phyloP scores from a whole-genome alignment of 768 basidiomycete genomes.

The Dentipellis fragilis region DNA sequence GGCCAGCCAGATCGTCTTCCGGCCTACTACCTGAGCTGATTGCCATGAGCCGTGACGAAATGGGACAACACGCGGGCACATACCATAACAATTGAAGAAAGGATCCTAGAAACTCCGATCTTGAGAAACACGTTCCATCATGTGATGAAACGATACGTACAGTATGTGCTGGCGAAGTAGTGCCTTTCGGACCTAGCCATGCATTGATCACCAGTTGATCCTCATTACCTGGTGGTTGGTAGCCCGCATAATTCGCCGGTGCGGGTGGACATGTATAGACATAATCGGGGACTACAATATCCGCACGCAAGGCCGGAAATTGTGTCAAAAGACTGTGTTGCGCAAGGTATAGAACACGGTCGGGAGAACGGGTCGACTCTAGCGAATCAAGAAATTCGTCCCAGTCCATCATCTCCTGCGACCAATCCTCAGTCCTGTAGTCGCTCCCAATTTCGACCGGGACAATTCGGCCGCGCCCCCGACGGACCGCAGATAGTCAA shows the following conservation, averaged over 20 bases:
- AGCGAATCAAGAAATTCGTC: constrained; percentile 57
- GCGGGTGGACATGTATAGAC: constrained; percentile 55
- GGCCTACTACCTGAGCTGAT: constrained; percentile 79
- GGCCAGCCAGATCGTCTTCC: constrained; percentile 88
- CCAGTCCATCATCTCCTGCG: constrained; percentile 70
- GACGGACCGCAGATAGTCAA: constrained; percentile 54
- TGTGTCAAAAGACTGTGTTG: constrained; percentile 83
- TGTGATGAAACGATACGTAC: constrained; percentile 32
- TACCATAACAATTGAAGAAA: constrained; percentile 87
- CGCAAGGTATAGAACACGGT: constrained; percentile 62
- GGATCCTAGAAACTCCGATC: constrained; percentile 56
- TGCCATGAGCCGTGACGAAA: neutral
- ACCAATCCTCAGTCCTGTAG: constrained; percentile 77
- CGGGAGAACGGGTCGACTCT: constrained; percentile 7
- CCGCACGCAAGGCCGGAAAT: constrained; percentile 66
- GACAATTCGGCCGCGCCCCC: constrained; percentile 79
- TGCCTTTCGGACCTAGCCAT: constrained; percentile 76
- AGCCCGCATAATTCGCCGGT: constrained; percentile 35
- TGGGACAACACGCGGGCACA: constrained; percentile 7
- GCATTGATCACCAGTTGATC: constrained; percentile 61
- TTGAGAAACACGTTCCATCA: constrained; percentile 2
- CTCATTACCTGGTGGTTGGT: constrained; percentile 55
- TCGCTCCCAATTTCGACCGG: constrained; percentile 86
- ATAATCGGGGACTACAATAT: constrained; percentile 83
- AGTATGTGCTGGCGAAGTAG: constrained; percentile 85